These are phyloP conservation scores for Paramecium sexaurelia DNA, from an alignment of 73 alveolate species.

Conservation along the genomic window DNA sequence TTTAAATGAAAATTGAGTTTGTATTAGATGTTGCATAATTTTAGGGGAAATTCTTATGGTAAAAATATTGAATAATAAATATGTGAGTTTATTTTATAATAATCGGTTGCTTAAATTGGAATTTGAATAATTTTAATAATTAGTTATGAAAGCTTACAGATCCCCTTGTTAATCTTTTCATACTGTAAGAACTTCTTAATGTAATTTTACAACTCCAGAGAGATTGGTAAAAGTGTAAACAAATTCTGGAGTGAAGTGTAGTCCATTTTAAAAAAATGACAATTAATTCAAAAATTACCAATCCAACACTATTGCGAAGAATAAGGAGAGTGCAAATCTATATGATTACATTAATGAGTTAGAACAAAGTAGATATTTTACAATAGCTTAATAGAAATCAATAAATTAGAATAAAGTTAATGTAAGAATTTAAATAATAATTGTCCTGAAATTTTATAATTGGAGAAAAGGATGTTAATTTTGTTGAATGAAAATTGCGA, in stretches of 20 bases:
- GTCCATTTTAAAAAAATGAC: neutral
- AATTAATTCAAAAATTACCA: conserved; percentile 9
- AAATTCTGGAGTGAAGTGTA: neutral
- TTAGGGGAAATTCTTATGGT: neutral
- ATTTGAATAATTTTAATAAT: neutral
- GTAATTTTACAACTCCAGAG: neutral
- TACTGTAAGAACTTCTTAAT: neutral
- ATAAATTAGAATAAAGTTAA: neutral
- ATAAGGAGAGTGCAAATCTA: neutral
- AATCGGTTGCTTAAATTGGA: conserved; percentile 5
- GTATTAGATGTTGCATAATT: no score
- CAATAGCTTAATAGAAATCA: neutral
- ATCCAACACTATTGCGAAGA: neutral
- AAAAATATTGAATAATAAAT: neutral
- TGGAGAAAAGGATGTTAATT: neutral
- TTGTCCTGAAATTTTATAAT: neutral
- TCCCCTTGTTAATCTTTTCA: conserved; percentile 9
- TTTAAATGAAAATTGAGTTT: no score
- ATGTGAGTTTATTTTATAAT: neutral
- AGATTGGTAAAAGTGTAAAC: neutral
- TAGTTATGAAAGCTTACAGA: conserved; percentile 2
- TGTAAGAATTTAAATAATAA: neutral
- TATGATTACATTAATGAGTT: neutral
- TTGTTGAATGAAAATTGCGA: conserved; percentile 8
- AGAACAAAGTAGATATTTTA: neutral